Evolutionary conservation across 495 filamentous ascomycete species (phyloP).

Genomic region (Daldinia caldariorum): DNA sequence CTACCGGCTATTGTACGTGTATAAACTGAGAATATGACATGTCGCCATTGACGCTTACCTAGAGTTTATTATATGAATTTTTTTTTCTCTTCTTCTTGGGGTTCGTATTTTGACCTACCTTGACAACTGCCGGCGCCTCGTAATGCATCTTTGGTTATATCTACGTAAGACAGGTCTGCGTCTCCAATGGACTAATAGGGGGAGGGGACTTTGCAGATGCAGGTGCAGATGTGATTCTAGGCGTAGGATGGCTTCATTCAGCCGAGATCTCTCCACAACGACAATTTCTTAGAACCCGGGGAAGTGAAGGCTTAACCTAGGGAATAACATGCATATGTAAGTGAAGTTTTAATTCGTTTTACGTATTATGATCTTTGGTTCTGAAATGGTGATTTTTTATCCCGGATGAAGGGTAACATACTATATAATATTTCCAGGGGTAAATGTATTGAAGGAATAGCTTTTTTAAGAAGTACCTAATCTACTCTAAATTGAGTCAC

Average conservation of each 20-base stretch:
- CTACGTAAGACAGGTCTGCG: neutral
- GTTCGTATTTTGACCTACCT: neutral
- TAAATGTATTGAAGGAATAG: neutral
- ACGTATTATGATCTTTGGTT: neutral
- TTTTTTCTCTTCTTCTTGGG: neutral
- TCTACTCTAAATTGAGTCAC: neutral
- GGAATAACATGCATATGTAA: neutral
- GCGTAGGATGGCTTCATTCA: slow-evolving; percentile 15
- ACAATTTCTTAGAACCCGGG: slow-evolving; percentile 5
- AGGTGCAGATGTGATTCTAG: neutral
- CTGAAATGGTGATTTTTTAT: neutral
- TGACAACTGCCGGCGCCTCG: slow-evolving; percentile 24
- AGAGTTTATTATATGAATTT: too few relatives aligned
- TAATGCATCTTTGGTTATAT: slow-evolving; percentile 5
- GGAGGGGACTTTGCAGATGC: too few relatives aligned
- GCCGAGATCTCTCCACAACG: slow-evolving; percentile 8
- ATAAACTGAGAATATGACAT: neutral
- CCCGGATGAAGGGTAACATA: neutral
- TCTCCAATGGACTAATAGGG: slow-evolving; percentile 17
- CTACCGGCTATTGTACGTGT: neutral
- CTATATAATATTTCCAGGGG: neutral
- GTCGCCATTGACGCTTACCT: too few relatives aligned
- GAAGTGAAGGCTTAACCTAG: slow-evolving; percentile 4
- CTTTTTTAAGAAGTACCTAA: too few relatives aligned
- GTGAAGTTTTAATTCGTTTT: neutral